phyloP scores from a whole-genome alignment of 805 yeast species.

The Wickerhamiella brachini region DNA sequence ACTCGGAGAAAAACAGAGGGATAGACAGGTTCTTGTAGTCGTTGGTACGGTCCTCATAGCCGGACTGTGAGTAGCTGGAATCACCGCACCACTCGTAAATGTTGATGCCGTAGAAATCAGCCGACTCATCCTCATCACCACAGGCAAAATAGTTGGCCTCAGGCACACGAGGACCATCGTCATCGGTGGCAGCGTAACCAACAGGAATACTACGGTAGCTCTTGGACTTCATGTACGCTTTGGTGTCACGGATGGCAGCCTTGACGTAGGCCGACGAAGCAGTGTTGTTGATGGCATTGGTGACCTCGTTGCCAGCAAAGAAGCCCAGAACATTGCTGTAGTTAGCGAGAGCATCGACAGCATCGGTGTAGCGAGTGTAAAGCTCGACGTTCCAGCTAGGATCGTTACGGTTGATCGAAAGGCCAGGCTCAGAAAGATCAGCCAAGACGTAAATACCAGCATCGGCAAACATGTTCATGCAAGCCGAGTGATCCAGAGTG shows the following conservation, averaged over 20 bases:
- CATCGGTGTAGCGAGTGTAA: constrained; percentile 64
- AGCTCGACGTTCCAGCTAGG: constrained; percentile 70
- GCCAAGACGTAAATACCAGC: constrained; percentile 88
- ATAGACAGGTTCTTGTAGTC: constrained; percentile 61
- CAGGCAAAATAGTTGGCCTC: constrained; percentile 80
- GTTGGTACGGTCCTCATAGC: constrained; percentile 56
- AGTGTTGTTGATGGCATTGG: constrained; percentile 68
- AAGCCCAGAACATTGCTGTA: constrained; percentile 81
- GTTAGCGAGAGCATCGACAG: constrained; percentile 63
- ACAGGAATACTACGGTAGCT: constrained; percentile 74
- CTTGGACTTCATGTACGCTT: constrained; percentile 52
- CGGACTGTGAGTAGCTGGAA: constrained; percentile 45
- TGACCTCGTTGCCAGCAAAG: constrained; percentile 96
- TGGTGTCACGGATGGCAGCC: constrained; percentile 88
- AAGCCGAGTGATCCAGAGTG: constrained; percentile 51
- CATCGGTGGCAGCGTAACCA: constrained; percentile 90
- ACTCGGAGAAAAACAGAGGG: constrained; percentile 78
- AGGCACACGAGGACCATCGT: constrained; percentile 58
- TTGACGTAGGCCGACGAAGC: constrained; percentile 88
- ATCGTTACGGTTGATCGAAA: constrained; percentile 58
- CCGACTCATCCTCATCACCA: constrained; percentile 46
- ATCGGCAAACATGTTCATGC: constrained; percentile 60
- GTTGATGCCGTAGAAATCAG: constrained; percentile 73
- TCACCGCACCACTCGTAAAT: constrained; percentile 83
- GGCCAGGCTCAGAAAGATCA: constrained; percentile 76